Evolutionary conservation across 345 rosid species (phyloP).

Genomic region (Hirschfeldia incana): DNA sequence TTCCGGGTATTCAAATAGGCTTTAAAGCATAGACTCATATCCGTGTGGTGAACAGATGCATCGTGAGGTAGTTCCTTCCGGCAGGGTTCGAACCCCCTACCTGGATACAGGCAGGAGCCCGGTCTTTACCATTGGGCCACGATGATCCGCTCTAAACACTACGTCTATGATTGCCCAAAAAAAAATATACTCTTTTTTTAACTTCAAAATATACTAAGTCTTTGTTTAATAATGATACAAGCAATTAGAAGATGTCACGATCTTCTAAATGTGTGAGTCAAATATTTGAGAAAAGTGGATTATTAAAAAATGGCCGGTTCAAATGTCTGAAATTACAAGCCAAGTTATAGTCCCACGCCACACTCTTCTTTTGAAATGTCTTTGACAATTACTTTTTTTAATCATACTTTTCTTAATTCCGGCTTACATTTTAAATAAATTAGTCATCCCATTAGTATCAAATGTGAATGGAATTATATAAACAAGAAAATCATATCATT

Average conservation of each 20-base stretch:
- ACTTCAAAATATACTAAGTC: too few species aligned
- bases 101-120: too few species aligned
- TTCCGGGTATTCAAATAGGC: too few species aligned
- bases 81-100: too few species aligned
- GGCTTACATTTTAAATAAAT: constrained; percentile 3
- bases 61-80: too few species aligned
- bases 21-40: too few species aligned
- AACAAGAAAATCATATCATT: not conserved
- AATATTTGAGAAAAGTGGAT: constrained; percentile 20
- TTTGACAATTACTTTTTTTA: constrained; percentile 26
- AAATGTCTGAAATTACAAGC: constrained; percentile 40
- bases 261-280: constrained; percentile 21
- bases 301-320: constrained; percentile 36
- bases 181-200: too few species aligned
- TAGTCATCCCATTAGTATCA: not conserved
- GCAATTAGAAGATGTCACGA: constrained; percentile 26
- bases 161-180: too few species aligned
- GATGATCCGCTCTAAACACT: too few species aligned
- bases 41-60: too few species aligned
- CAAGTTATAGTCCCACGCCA: constrained; percentile 35
- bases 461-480: constrained; percentile 15
- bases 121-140: too few species aligned
- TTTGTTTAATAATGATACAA: not conserved
- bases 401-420: not conserved
- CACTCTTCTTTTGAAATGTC: constrained; percentile 30